Evolutionary conservation across 345 rosid species (phyloP), one percentile per base, ranked within the genome.

Genomic region (Eutrema heterophyllum): DNA sequence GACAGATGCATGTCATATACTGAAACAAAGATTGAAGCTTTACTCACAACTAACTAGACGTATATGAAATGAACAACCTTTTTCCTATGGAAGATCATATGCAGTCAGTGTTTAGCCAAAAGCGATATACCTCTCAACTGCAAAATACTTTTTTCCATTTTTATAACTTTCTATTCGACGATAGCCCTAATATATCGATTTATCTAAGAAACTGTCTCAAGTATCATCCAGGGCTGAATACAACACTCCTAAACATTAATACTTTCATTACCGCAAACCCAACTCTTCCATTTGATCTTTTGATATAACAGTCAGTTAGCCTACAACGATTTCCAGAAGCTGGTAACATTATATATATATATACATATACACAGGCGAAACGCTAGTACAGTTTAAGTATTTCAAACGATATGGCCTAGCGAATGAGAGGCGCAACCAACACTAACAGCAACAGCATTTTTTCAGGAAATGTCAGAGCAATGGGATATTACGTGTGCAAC

Each of bases 381-480:
- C n/a, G n/a, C n/a, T n/a, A n/a, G n/a, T n/a, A n/a, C n/a, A n/a
- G n/a, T n/a, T n/a, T n/a, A n/a, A n/a, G 16, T 44, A 64, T 72
- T 55, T 21, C 21, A 13, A 73, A 36, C 18, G 2, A 36, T 55
- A 46, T 55, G 30, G 40, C 78, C 57, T 46, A 65, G 40, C 26
- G 1, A 9, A 53, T 51, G 45, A 21, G 43, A 71, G 24, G 13
- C 24, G 2, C 71, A 66, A 38, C 56, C 16, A 54, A 44, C 7
- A 38, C 56, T 16, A 54, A 44, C 10, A 44, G 58, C 66, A 73
- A 21, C 39, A 53, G 64, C 24, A 9, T 43, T 33, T 63, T 16
- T 24, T 54, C 35, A 63, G 44, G 16, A 72, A 73, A 44, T 55
- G 77, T 35, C 57, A 44, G 35, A 39, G 39, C 24, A 45, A 24